phyloP scores from a whole-genome alignment of 2,329 filamentous ascomycete genomes.

The Phyllosticta citribraziliensis region DNA sequence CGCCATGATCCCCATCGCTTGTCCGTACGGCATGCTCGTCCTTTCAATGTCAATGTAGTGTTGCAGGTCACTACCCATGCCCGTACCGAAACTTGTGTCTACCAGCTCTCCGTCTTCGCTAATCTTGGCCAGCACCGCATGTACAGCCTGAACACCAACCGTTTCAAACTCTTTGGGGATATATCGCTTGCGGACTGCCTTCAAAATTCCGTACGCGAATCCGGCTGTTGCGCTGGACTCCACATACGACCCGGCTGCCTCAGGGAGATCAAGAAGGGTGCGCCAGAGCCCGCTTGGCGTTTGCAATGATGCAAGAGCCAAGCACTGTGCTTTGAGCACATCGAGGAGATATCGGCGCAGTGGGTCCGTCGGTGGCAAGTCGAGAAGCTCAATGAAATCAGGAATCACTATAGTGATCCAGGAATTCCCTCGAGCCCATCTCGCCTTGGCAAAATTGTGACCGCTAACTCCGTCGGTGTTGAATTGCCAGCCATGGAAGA shows the following conservation, averaged over 20 bases:
- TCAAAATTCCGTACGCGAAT: slow-evolving; percentile 71
- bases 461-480: slow-evolving; percentile 36
- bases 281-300: slow-evolving; percentile 57
- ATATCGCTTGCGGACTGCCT: slow-evolving; percentile 61
- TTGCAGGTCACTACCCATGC: slow-evolving; percentile 62
- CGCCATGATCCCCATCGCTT: slow-evolving; percentile 78
- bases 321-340: slow-evolving; percentile 59
- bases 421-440: slow-evolving; percentile 53
- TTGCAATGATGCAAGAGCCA: slow-evolving; percentile 54
- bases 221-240: slow-evolving; percentile 72
- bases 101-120: slow-evolving; percentile 58
- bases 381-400: slow-evolving; percentile 66
- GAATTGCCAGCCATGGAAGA: slow-evolving; percentile 78
- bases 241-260: slow-evolving; percentile 59
- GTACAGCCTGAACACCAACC: slow-evolving; percentile 55
- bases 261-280: slow-evolving; percentile 60
- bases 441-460: slow-evolving; percentile 47
- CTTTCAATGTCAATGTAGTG: slow-evolving; percentile 68
- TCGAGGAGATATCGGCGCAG: slow-evolving; percentile 50
- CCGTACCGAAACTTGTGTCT: slow-evolving; percentile 70
- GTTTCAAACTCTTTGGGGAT: slow-evolving; percentile 52
- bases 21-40: slow-evolving; percentile 77
- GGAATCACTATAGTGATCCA: slow-evolving; percentile 81
- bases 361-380: slow-evolving; percentile 49
- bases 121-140: slow-evolving; percentile 57